Conservation (phyloP, 1,284 basidiomycete species). For the Cystobasidium sp. region DNA sequence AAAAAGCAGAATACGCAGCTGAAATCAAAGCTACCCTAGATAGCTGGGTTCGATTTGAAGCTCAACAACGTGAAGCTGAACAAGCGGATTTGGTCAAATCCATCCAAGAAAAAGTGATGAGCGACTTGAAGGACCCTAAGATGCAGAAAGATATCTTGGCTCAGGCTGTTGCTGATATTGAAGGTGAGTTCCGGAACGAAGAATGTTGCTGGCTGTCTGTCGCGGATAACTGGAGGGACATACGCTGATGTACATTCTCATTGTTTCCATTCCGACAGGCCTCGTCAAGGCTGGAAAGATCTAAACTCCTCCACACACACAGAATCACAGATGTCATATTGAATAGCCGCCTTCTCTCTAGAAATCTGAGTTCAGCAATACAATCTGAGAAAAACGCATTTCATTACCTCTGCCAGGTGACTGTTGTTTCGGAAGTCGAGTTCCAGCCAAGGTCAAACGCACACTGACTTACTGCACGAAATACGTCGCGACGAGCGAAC, state of each 20-base stretch:
- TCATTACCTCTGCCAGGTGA: too few species aligned
- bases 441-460: too few species aligned
- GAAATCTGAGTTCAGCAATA: too few species aligned
- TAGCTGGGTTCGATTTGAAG: slow-evolving; percentile 97
- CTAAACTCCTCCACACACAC: slow-evolving; percentile 55
- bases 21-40: slow-evolving; percentile 96
- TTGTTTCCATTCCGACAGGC: slow-evolving; percentile 58
- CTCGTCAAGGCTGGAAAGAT: slow-evolving; percentile 73
- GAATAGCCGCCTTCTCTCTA: too few species aligned
- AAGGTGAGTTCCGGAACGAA: slow-evolving; percentile 69
- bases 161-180: slow-evolving; percentile 85
- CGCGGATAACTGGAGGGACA: too few species aligned
- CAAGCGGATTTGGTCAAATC: slow-evolving; percentile 86
- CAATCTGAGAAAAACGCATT: too few species aligned
- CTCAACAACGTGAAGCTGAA: slow-evolving; percentile 93
- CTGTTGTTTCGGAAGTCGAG: too few species aligned
- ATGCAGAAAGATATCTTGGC: slow-evolving; percentile 88
- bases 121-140: slow-evolving; percentile 84
- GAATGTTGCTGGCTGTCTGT: too few species aligned
- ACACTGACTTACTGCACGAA: too few species aligned
- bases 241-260: not conserved
- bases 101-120: slow-evolving; percentile 84
- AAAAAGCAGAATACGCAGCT: slow-evolving; percentile 81
- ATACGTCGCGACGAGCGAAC: too few species aligned
- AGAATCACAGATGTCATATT: not conserved